Conservation (phyloP, 768 basidiomycete species). For the Tricholoma sp. region DNA sequence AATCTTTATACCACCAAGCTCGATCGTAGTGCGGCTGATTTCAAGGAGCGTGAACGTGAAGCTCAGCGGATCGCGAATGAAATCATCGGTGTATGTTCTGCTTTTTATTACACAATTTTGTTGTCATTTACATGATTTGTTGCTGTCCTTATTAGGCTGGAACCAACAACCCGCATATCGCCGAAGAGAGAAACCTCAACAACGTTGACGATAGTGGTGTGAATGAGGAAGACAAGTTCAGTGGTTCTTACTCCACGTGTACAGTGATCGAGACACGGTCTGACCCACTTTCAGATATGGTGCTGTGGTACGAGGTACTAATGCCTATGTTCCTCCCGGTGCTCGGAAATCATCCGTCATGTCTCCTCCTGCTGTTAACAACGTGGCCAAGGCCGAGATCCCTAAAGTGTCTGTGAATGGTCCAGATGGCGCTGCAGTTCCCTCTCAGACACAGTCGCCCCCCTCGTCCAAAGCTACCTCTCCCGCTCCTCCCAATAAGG, state of each 20-base stretch:
- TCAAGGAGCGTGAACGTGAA: conserved; percentile 80
- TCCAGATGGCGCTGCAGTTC: conserved; percentile 59
- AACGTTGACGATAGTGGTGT: conserved; percentile 61
- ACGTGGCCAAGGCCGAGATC: conserved; percentile 40
- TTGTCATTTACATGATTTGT: conserved; percentile 6
- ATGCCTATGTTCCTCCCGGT: conserved; percentile 93
- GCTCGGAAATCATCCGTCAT: conserved; percentile 52
- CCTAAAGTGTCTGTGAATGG: conserved; percentile 76
- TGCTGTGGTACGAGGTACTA: conserved; percentile 82
- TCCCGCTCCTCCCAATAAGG: conserved; percentile 58
- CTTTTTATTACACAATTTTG: conserved; percentile 1
- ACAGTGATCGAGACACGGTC: conserved; percentile 14
- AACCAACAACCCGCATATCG: conserved; percentile 77
- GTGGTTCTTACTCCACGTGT: conserved; percentile 19
- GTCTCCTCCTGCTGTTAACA: conserved; percentile 23
- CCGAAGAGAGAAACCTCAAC: conserved; percentile 74
- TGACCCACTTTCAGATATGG: conserved; percentile 60
- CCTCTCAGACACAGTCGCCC: conserved; percentile 36
- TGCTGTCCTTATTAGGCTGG: conserved; percentile 34
- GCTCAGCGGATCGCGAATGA: conserved; percentile 89
- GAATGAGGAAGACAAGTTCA: conserved; percentile 96
- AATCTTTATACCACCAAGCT: conserved; percentile 93
- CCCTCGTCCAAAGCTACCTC: conserved; percentile 61
- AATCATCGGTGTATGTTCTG: conserved; percentile 70
- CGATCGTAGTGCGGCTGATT: conserved; percentile 80